phyloP scores from a whole-genome alignment of 148 eudicot genomes.

The Linanthus parryae region DNA sequence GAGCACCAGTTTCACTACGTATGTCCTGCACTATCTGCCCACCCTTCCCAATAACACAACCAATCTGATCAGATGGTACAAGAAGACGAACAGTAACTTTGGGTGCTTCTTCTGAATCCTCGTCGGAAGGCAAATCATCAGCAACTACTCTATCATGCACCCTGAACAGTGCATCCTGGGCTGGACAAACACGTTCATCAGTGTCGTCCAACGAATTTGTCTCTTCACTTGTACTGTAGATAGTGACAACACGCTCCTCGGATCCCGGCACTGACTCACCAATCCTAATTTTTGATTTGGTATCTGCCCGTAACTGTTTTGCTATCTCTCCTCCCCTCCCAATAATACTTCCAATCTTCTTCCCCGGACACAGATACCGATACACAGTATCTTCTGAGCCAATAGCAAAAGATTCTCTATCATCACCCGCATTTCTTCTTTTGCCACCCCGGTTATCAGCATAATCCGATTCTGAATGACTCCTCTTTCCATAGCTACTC shows the following conservation, averaged over 20 bases:
- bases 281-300: conserved; percentile 79
- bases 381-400: conserved; percentile 85
- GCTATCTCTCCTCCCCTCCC: conserved; percentile 99
- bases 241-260: conserved; percentile 80
- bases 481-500: conserved; percentile 66
- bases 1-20: conserved; percentile 89
- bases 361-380: conserved; percentile 82
- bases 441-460: conserved; percentile 69
- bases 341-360: conserved; percentile 89
- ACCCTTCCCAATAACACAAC: conserved; percentile 96
- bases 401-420: conserved; percentile 57
- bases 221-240: conserved; percentile 72
- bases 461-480: conserved; percentile 57
- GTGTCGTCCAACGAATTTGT: conserved; percentile 57
- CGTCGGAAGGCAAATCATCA: conserved; percentile 53
- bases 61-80: conserved; percentile 96
- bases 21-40: conserved; percentile 85
- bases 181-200: conserved; percentile 69
- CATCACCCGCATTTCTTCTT: conserved; percentile 60
- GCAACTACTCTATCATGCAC: conserved; percentile 85
- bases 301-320: conserved; percentile 76
- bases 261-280: conserved; percentile 84
- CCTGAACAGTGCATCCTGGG: conserved; percentile 88
- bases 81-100: conserved; percentile 68
- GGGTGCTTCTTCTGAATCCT: conserved; percentile 46